Conservation (phyloP, 1,284 basidiomycete species). For the Pseudozyma tsukubaensis region DNA sequence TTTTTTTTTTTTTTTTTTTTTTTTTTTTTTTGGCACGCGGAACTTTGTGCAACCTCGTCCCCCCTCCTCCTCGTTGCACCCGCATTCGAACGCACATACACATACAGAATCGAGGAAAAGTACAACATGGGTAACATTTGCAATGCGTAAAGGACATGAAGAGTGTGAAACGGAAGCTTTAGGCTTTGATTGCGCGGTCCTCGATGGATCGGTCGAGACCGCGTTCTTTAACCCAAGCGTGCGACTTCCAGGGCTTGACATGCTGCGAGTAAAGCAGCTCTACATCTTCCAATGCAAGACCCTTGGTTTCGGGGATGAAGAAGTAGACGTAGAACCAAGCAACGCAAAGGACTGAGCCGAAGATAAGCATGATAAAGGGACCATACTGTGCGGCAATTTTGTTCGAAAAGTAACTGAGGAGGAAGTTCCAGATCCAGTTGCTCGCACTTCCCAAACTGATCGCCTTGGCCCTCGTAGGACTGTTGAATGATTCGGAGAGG, state of each 20-base stretch:
- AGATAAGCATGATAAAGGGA: conserved; percentile 77
- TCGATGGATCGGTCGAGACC: conserved; percentile 27
- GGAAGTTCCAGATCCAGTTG: conserved; percentile 79
- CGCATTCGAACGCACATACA: no score
- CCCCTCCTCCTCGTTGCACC: no score
- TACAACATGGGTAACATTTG: background rate
- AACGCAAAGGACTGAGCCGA: conserved; percentile 76
- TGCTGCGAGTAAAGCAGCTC: conserved; percentile 63
- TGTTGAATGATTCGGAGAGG: conserved; percentile 73
- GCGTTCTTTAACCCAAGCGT: conserved; percentile 37
- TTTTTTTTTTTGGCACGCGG: no score
- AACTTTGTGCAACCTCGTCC: no score
- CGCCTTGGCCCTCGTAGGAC: conserved; percentile 79
- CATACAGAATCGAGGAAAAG: no score
- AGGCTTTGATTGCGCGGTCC: conserved; percentile 28
- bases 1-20: no score
- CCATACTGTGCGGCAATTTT: conserved; percentile 74
- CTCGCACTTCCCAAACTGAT: conserved; percentile 78
- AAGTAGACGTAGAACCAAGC: conserved; percentile 71
- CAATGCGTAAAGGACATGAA: conserved; percentile 3
- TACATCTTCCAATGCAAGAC: conserved; percentile 80
- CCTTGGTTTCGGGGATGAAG: conserved; percentile 81
- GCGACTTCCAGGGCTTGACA: conserved; percentile 39
- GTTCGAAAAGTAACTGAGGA: conserved; percentile 78
- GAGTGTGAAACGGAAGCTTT: background rate